Conservation (phyloP, 2,329 filamentous ascomycete species). For the Colletotrichum acutatum region DNA sequence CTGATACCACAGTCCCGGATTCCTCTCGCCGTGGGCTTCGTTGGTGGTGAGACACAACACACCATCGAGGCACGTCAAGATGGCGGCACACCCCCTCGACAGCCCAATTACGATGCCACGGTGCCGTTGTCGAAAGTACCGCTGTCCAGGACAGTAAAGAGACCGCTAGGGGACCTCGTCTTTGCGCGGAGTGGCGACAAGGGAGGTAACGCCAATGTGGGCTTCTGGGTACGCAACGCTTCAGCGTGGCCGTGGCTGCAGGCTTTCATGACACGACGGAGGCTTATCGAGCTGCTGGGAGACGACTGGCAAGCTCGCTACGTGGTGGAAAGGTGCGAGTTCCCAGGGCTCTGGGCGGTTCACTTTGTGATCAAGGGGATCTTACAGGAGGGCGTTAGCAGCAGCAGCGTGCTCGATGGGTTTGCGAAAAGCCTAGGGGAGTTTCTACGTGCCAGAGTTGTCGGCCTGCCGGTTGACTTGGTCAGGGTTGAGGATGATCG, state of each 20-base stretch:
- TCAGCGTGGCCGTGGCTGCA: constrained; percentile 54
- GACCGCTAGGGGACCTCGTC: constrained; percentile 45
- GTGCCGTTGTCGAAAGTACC: not conserved
- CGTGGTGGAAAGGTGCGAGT: constrained; percentile 57
- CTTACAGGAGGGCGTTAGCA: constrained; percentile 57
- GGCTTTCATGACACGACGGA: constrained; percentile 48
- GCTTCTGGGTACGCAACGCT: constrained; percentile 49
- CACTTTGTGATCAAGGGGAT: constrained; percentile 59
- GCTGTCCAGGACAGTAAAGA: constrained; percentile 20
- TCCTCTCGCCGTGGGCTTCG: constrained; percentile 38
- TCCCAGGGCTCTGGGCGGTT: constrained; percentile 52
- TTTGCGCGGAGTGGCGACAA: constrained; percentile 48
- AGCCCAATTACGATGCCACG: constrained; percentile 1
- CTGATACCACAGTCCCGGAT: constrained; percentile 21
- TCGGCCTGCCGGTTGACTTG: constrained; percentile 42
- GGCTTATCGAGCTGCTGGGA: constrained; percentile 52
- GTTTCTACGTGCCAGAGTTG: constrained; percentile 50
- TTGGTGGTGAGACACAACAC: constrained; percentile 28
- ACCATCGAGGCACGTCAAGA: not conserved
- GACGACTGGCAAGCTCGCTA: constrained; percentile 54
- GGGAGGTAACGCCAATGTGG: constrained; percentile 47
- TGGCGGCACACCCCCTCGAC: not conserved
- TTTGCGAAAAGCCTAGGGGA: constrained; percentile 65
- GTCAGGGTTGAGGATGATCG: constrained; percentile 38
- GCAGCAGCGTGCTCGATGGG: constrained; percentile 57